Percentiles rank a stretch among this genome's conserved stretches.
phyloP scores from a whole-genome alignment of 2,329 filamentous ascomycete genomes.

The Exophiala bonariae region DNA sequence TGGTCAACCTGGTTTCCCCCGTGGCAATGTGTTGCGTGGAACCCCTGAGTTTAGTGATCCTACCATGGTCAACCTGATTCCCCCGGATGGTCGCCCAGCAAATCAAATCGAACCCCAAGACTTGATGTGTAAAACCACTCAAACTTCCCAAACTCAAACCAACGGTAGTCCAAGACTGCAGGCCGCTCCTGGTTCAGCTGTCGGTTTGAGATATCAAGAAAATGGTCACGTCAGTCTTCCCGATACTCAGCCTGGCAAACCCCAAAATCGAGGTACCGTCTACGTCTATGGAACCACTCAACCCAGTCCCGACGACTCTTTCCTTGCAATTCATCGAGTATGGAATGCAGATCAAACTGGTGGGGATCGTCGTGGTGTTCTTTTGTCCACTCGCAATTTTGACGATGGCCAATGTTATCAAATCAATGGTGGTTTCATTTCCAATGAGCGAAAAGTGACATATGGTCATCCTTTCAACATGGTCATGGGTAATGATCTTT shows the following conservation, averaged over 20 bases:
- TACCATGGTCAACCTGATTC: constrained; percentile 64
- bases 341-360: constrained; percentile 83
- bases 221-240: constrained; percentile 73
- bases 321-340: constrained; percentile 64
- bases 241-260: constrained; percentile 58
- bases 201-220: constrained; percentile 70
- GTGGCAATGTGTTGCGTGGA: constrained; percentile 65
- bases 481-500: constrained; percentile 60
- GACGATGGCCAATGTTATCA: constrained; percentile 93
- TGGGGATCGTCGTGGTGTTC: constrained; percentile 72
- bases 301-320: constrained; percentile 59
- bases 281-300: constrained; percentile 71
- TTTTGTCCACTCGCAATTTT: constrained; percentile 76
- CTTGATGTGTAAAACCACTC: constrained; percentile 63
- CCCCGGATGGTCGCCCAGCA: constrained; percentile 50
- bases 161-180: constrained; percentile 63
- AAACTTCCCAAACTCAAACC: constrained; percentile 61
- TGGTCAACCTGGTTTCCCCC: constrained; percentile 70
- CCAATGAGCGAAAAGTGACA: constrained; percentile 57
- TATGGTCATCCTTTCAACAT: constrained; percentile 54
- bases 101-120: constrained; percentile 52
- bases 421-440: constrained; percentile 62
- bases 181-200: constrained; percentile 58
- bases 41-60: constrained; percentile 58
- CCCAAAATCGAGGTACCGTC: constrained; percentile 67